Base-by-base conservation (phyloP, 192 early-diverging fungal species). In the Rhizophagus sp. region DNA sequence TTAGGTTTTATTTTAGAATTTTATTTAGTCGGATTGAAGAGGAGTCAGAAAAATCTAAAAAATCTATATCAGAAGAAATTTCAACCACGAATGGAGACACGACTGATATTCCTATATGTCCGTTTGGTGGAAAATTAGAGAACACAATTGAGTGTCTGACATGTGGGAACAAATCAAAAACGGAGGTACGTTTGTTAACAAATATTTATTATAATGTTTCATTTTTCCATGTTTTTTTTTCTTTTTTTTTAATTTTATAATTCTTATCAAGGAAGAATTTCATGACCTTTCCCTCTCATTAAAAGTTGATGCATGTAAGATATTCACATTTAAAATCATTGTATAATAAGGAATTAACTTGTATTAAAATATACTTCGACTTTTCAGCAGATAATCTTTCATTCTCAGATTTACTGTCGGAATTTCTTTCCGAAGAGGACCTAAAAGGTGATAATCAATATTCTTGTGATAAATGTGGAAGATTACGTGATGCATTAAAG, bases 391-490 rank as follows among this genome's bases (percentile, higher is more conserved):
- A 61, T 41, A 76, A 76, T 11, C 74, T 63, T n/a, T 63, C 52
- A 25, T n/a, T 76, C 41, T 6, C 71, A 1, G 68, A 73, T 41
- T 52, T 80, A 49, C 25, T 80, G 41, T 49, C 3, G 4, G 36
- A 62, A 41, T 61, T 73, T 44, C 39, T 80, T 61, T 75, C 79
- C 10, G 22, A 25, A 2, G 79, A 80, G 62, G 7, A 62, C 13
- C 47, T 80, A 49, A 70, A 74, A 25, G 79, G 50, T 4, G 79
- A 80, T n/a, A 80, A 80, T 73, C 79, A 72, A 63, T 80, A 80
- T 73, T 61, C 3, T 47, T 80, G 79, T 39, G 79, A 80, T 17
- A 62, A 17, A 39, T 80, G 79, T 34, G 19, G 17, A 19, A 52
- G 79, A 5, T 36, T 75, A 36, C 79, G 52, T n/a, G 79, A 80